Evolutionary conservation across 2,329 filamentous ascomycete species (phyloP).

Genomic region (Domatiomyces globalis): DNA sequence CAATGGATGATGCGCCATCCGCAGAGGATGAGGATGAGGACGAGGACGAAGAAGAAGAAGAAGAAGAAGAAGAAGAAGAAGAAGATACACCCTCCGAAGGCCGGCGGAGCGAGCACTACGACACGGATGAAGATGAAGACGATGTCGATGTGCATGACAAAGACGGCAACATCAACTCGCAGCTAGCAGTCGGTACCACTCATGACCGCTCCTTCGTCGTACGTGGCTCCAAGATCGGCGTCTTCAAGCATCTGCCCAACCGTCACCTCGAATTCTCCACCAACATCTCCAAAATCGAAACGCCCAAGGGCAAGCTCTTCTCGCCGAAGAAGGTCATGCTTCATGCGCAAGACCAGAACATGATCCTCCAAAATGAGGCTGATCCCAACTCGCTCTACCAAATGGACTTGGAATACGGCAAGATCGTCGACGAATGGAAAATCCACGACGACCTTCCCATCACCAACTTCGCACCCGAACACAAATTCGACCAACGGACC

Average conservation of each 20-base stretch:
- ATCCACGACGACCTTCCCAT: constrained; percentile 92
- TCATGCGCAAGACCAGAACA: constrained; percentile 75
- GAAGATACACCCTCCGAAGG: constrained; percentile 50
- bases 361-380: constrained; percentile 69
- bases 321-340: constrained; percentile 95
- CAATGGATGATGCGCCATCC: constrained; percentile 64
- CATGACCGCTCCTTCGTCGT: constrained; percentile 95
- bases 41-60: constrained; percentile 42
- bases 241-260: constrained; percentile 90
- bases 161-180: constrained; percentile 78
- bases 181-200: constrained; percentile 91
- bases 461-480: constrained; percentile 82
- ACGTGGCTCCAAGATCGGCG: constrained; percentile 91
- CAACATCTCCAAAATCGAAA: constrained; percentile 91
- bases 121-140: constrained; percentile 66
- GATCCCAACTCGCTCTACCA: constrained; percentile 86
- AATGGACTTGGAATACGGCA: constrained; percentile 96
- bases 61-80: constrained; percentile 43
- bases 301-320: constrained; percentile 73
- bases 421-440: constrained; percentile 98
- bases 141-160: constrained; percentile 53
- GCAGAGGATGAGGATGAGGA: constrained; percentile 43
- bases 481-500: constrained; percentile 96
- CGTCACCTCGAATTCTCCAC: constrained; percentile 93
- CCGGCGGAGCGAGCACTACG: constrained; percentile 58